A percentile compares a stretch with the other conserved stretches of the same genome.
These are phyloP conservation scores for Aureobasidium zeae DNA, from an alignment of 2,329 filamentous ascomycete species.

Conservation along the genomic window DNA sequence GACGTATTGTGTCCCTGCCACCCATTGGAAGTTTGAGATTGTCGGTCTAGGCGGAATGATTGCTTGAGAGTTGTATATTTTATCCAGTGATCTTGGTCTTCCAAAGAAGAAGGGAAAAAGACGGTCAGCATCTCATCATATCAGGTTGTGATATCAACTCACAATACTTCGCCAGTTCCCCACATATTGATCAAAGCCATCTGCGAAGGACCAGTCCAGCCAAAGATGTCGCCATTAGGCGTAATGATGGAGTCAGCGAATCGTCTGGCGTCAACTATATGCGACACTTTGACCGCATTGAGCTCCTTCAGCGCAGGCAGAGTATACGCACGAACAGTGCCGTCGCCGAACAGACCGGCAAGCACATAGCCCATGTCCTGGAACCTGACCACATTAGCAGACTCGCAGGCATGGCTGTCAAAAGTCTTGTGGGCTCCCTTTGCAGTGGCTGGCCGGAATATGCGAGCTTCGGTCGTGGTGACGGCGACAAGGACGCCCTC, in stretches of 20 bases:
- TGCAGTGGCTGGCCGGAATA: conserved; percentile 73
- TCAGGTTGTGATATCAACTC: conserved; percentile 34
- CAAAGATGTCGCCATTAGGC: conserved; percentile 70
- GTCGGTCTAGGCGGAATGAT: conserved; percentile 72
- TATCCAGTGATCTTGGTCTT: conserved; percentile 48
- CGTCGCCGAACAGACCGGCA: conserved; percentile 76
- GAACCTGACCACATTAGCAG: conserved; percentile 66
- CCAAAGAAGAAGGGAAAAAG: too few species aligned
- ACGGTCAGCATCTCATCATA: conserved; percentile 17
- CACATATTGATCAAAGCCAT: conserved; percentile 75
- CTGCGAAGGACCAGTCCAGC: conserved; percentile 83
- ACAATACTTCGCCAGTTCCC: conserved; percentile 58
- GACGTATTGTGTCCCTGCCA: conserved; percentile 86
- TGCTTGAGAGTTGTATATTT: conserved; percentile 67
- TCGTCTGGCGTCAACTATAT: conserved; percentile 65
- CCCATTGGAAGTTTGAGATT: conserved; percentile 94
- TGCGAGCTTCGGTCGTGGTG: conserved; percentile 62
- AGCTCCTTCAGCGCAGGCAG: conserved; percentile 86
- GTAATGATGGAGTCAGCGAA: conserved; percentile 62
- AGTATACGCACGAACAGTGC: conserved; percentile 67
- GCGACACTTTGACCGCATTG: conserved; percentile 52
- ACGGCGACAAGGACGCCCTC: conserved; percentile 76
- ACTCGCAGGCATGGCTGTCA: conserved; percentile 72
- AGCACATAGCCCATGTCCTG: conserved; percentile 66
- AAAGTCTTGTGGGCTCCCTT: conserved; percentile 93